Evolutionary conservation across 495 filamentous ascomycete genomes (phyloP).

Genomic region (Darksidea phi): DNA sequence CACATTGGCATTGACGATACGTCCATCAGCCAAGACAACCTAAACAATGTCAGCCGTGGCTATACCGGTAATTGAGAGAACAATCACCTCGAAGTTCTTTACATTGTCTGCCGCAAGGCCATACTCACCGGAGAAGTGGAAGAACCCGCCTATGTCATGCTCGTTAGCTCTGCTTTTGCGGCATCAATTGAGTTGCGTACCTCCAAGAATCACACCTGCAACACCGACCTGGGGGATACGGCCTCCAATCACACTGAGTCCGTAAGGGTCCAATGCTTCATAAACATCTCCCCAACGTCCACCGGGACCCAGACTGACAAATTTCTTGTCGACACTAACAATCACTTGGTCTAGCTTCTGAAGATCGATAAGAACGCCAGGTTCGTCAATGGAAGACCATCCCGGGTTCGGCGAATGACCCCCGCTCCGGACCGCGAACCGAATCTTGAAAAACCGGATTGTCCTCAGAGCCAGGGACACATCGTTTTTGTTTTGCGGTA

Average conservation of each 20-base stretch:
- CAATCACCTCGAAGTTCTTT: constrained; percentile 23
- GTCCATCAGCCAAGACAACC: constrained; percentile 23
- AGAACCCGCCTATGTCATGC: constrained; percentile 14
- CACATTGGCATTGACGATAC: constrained; percentile 20
- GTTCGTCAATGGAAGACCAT: constrained; percentile 42
- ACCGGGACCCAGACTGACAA: constrained; percentile 16
- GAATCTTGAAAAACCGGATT: constrained; percentile 31
- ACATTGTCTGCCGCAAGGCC: constrained; percentile 18
- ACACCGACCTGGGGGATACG: constrained; percentile 12
- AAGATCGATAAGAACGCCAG: constrained; percentile 52
- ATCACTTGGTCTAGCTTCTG: constrained; percentile 14
- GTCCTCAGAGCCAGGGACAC: constrained; percentile 36
- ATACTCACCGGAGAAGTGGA: constrained; percentile 16
- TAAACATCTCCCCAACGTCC: constrained; percentile 14
- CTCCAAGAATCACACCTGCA: constrained; percentile 16
- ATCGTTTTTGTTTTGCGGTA: neutral
- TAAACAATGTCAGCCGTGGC: neutral
- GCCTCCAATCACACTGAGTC: constrained; percentile 7
- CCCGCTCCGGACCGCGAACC: constrained; percentile 51
- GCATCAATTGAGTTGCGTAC: neutral
- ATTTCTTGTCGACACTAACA: neutral
- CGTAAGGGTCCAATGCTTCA: constrained; percentile 7
- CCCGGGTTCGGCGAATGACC: constrained; percentile 51
- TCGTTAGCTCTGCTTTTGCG: neutral
- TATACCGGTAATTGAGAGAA: neutral